phyloP scores from a whole-genome alignment of 2,329 filamentous ascomycete species.

The Graphilbum ipis-grandicollis region DNA sequence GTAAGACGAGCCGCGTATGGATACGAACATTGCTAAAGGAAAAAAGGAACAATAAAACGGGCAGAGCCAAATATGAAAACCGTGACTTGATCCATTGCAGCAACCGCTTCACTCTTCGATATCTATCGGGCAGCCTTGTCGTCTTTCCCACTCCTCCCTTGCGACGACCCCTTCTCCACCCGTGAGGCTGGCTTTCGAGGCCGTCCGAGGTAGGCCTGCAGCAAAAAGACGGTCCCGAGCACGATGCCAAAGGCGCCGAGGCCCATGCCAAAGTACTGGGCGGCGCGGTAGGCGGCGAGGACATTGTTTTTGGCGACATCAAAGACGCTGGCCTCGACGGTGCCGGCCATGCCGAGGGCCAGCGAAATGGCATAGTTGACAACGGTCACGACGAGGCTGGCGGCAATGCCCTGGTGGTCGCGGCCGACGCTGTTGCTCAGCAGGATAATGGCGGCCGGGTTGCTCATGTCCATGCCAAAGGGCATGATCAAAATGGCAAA shows the following conservation, averaged over 20 bases:
- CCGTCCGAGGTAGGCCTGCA: conserved; percentile 10
- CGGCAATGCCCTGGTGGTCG: conserved; percentile 28
- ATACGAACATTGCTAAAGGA: no score
- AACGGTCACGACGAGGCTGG: conserved; percentile 41
- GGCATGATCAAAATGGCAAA: conserved; percentile 38
- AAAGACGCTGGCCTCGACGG: conserved; percentile 31
- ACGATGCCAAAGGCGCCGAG: conserved; percentile 18
- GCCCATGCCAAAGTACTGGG: conserved; percentile 24
- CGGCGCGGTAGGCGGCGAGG: conserved; percentile 19
- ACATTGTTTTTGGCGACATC: conserved; percentile 10
- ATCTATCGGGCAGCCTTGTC: no score
- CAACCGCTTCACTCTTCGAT: no score
- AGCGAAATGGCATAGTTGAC: conserved; percentile 54
- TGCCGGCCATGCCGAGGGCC: conserved; percentile 48
- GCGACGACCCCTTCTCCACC: no score
- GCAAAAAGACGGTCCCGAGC: conserved; percentile 15
- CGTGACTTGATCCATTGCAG: no score
- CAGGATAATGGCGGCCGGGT: conserved; percentile 43
- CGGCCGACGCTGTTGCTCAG: conserved; percentile 33
- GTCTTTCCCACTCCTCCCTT: no score
- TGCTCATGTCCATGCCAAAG: conserved; percentile 50
- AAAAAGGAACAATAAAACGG: no score
- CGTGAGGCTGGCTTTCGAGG: no score
- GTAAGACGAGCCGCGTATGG: no score
- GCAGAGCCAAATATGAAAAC: no score